phyloP scores from a whole-genome alignment of 164 flowering plant species.

The Macadamia integrifolia region DNA sequence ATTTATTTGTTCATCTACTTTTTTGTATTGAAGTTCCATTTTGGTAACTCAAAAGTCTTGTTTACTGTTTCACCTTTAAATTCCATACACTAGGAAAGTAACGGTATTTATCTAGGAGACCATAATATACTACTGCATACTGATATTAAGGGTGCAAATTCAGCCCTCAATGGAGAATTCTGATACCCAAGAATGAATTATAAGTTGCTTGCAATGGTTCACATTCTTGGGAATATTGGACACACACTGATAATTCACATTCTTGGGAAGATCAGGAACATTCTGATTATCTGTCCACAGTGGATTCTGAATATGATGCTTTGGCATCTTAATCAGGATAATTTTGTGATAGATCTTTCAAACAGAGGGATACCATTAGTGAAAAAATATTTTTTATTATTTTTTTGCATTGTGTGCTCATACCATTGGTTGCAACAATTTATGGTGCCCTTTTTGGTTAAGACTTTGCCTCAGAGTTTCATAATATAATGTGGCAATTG shows the following conservation, averaged over 20 bases:
- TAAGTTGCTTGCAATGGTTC: no score
- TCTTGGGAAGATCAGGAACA: not conserved
- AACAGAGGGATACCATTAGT: no score
- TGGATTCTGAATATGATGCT: not conserved
- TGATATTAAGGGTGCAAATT: not conserved
- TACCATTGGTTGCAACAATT: not conserved
- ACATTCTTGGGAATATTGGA: not conserved
- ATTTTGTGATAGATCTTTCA: not conserved
- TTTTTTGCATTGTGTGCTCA: not conserved
- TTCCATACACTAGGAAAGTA: not conserved
- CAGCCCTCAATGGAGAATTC: not conserved
- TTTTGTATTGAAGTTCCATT: not conserved
- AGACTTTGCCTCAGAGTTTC: no score
- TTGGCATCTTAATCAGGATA: not conserved
- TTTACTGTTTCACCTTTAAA: not conserved
- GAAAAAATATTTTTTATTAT: not conserved
- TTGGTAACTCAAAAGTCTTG: not conserved
- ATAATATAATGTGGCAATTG: not conserved
- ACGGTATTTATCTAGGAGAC: not conserved
- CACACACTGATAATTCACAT: no score
- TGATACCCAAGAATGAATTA: no score
- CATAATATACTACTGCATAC: not conserved
- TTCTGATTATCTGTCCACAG: not conserved
- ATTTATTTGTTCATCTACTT: not conserved
- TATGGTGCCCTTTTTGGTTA: no score